phyloP scores from a whole-genome alignment of 371 early-diverging fungal species.

The Chytridium lagenaria region DNA sequence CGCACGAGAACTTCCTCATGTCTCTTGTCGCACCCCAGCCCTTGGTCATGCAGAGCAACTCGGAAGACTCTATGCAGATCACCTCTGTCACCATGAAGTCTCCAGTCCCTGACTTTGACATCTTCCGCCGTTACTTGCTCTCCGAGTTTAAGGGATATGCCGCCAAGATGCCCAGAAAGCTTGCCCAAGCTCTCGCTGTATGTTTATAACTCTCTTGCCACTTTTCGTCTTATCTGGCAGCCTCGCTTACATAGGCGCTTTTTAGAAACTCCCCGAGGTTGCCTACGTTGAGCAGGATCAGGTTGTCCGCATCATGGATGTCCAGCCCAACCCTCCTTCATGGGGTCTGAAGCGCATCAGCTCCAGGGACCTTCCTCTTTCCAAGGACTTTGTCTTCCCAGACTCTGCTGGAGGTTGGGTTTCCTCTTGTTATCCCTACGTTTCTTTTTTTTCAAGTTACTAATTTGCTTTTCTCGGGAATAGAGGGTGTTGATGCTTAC shows the following conservation, averaged over 20 bases:
- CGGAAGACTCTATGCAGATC: not conserved
- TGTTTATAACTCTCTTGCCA: not conserved
- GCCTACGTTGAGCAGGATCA: constrained; percentile 34
- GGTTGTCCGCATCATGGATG: constrained; percentile 24
- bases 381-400: constrained; percentile 7
- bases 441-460: not conserved
- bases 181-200: constrained; percentile 25
- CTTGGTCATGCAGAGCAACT: not conserved
- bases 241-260: not conserved
- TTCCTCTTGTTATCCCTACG: no score
- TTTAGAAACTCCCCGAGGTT: constrained; percentile 24
- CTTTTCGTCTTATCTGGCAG: not conserved
- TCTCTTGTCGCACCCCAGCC: not conserved
- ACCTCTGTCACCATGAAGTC: not conserved
- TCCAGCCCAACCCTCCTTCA: constrained; percentile 14
- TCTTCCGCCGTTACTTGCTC: constrained; percentile 24
- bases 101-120: constrained; percentile 19
- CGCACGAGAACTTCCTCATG: constrained; percentile 13
- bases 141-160: constrained; percentile 28
- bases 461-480: not conserved
- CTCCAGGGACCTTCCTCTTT: constrained; percentile 4
- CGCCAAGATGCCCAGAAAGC: constrained; percentile 20
- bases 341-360: constrained; percentile 18
- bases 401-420: constrained; percentile 42
- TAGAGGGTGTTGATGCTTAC: constrained; percentile 20